Base-by-base conservation (phyloP, 768 basidiomycete species). In the Psilocybe cubensis region DNA sequence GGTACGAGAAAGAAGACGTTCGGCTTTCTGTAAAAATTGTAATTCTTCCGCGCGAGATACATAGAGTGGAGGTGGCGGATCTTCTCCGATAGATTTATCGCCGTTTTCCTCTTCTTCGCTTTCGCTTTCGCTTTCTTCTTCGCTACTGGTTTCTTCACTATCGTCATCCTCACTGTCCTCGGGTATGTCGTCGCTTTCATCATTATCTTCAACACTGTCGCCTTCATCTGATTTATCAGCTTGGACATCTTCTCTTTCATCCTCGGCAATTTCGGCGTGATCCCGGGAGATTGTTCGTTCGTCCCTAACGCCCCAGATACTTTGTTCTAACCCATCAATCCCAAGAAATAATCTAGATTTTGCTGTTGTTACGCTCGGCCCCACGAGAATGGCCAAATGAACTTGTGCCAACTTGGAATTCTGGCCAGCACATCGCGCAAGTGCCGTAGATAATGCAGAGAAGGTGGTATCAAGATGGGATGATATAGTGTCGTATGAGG, bases 381-480 rank as follows among this genome's bases (percentile, higher is more conserved):
- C 91, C 1, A 92, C 76, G 10, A 87, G 72, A 40, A 92, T 78
- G 0, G 83, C 81, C 14, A 93, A 71, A 63, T 87, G 84, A 1
- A 77, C 83, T 8, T 77, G 78, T 4, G 69, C 60, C 23, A 35
- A 55, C 35, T 52, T 51, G 18, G 35, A 31, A 6, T 52, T 47
- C 27, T 24, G 40, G 25, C 40, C 27, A 25, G 28, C 21, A 3
- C 38, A 65, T 1, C 66, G 70, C 1, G 88, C 86, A 18, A 90
- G 72, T 0, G 91, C 86, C 0, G 85, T 85, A 1, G 90, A 88
- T 4, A 93, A 76, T 0, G 88, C 82, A 8, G 83, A 79, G 66
- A 92, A 92, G 0, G 91, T 91, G 0, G 89, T 89, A 51, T 81
- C 76, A 11, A 92, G 74, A 70, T 93, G 91, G 1, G 88, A 92